These are phyloP conservation scores for Thalassiosira livingstoniorum DNA, from an alignment of 352 stramenopile species.

Conservation along the genomic window DNA sequence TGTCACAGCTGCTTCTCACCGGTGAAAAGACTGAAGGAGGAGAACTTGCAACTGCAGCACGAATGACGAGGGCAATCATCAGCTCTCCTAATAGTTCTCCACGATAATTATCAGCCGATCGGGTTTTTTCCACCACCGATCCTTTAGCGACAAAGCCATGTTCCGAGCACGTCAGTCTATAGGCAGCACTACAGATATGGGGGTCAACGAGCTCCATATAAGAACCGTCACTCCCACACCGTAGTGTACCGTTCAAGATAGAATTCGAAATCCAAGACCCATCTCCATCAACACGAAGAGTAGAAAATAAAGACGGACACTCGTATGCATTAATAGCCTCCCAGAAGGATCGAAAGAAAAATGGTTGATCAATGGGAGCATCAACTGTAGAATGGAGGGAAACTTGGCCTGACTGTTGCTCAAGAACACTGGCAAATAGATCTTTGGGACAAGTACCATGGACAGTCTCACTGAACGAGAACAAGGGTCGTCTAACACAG, in stretches of 20 bases:
- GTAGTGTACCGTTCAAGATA: background rate
- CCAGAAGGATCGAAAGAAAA: background rate
- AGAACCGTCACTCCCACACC: constrained; percentile 2
- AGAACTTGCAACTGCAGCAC: background rate
- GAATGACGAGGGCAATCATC: background rate
- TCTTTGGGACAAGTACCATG: no score
- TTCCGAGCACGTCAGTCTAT: background rate
- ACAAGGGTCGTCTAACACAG: no score
- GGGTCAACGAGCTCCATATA: background rate
- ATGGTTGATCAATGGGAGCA: background rate
- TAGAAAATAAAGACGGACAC: background rate
- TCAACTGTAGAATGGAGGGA: no score
- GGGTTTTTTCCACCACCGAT: background rate
- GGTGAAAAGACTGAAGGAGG: background rate
- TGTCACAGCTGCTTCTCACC: background rate
- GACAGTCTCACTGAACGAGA: no score
- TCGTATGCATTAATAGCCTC: background rate
- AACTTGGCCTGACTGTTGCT: no score
- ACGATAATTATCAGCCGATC: constrained; percentile 9
- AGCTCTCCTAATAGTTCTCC: background rate
- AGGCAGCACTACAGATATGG: background rate
- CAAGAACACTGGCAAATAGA: no score
- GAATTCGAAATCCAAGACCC: constrained; percentile 1
- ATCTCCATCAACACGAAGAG: background rate
- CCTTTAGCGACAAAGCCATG: background rate